These are phyloP conservation scores for Arthrobotrys pseudoclavata DNA, from an alignment of 2,329 filamentous ascomycete species.

Conservation along the genomic window DNA sequence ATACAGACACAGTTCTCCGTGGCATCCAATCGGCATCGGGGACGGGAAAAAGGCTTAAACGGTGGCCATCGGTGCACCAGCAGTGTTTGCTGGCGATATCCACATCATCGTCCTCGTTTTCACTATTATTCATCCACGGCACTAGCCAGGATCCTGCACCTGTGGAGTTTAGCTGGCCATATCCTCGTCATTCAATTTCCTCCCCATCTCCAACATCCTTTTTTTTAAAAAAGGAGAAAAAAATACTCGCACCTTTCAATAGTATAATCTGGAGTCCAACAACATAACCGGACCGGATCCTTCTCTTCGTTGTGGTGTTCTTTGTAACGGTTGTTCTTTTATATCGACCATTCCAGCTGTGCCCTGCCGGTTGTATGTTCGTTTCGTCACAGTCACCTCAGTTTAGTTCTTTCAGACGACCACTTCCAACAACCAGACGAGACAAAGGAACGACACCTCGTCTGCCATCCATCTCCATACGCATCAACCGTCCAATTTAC, in stretches of 20 bases:
- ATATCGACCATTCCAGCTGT: conserved; percentile 37
- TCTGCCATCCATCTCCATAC: conserved; percentile 13
- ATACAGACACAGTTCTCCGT: conserved; percentile 13
- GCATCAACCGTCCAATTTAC: conserved; percentile 32
- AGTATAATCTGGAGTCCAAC: conserved; percentile 16
- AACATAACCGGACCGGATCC: conserved; percentile 43
- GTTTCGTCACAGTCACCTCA: conserved; percentile 60
- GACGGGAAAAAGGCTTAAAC: conserved; percentile 11
- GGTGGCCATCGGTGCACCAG: conserved; percentile 49
- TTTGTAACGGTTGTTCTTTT: conserved; percentile 41
- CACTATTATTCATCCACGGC: conserved; percentile 50
- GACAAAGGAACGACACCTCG: conserved; percentile 25
- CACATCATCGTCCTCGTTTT: conserved; percentile 51
- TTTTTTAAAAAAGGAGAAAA: background rate
- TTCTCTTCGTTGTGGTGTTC: conserved; percentile 40
- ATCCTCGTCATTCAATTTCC: conserved; percentile 29
- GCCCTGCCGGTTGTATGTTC: conserved; percentile 28
- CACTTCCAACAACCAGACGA: conserved; percentile 40
- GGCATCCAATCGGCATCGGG: conserved; percentile 41
- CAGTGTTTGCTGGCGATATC: conserved; percentile 58
- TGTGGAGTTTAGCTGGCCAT: conserved; percentile 44
- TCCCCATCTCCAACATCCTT: conserved; percentile 22
- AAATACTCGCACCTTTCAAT: conserved; percentile 19
- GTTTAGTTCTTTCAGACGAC: conserved; percentile 55
- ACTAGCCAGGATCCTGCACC: conserved; percentile 41